Evolutionary conservation across 176 grass and related monocot genomes (phyloP), one percentile per base, ranked within the genome.

Genomic region (Ampelocalamus luodianensis): DNA sequence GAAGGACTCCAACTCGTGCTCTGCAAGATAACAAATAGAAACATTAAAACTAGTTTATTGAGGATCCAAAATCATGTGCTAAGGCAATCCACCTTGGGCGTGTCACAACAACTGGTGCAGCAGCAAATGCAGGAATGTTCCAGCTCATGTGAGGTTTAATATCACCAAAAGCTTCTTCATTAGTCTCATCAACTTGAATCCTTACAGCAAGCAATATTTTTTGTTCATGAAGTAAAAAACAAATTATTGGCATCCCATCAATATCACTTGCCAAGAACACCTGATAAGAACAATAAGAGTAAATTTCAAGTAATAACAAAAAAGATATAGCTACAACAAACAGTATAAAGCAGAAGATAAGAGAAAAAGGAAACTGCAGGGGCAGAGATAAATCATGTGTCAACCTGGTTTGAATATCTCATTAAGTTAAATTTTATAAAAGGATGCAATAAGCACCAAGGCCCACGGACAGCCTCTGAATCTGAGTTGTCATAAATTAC

Each of bases 251-350:
- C 54, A 82, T 72, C 69, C 89, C 95, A 89, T 98, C 95, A 65
- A 95, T 93, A 93, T 98, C 95, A 79, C 91, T 95, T 68, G 90
- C 87, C 88, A 95, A 80, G 83, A 98, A 98, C 72, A 95, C 93
- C 95, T 98, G 88, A 81, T 76, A 46, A 61, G 77, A 63, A 70
- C 46, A 80, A 42, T 65, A 65, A 45, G 59, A 77, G 59, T 85
- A 77, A 88, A 32, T 49, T 75, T 65, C 64, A 90, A 81, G 29
- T 74, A 53, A 46, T 69, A 71, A 79, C 14, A 70, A 40, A 61
- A 66, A 55, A 50, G 36, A 80, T 74, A 26, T 46, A 68, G 20
- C 39, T 75, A 48, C n/a, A 27, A 72, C 55, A 68, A 80, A 39
- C 53, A 75, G 26, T 34, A 32, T 44, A 74, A 75, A 76, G 62